These are phyloP conservation scores for Cytospora schulzeri DNA, from an alignment of 2,329 filamentous ascomycete genomes.

Conservation along the genomic window DNA sequence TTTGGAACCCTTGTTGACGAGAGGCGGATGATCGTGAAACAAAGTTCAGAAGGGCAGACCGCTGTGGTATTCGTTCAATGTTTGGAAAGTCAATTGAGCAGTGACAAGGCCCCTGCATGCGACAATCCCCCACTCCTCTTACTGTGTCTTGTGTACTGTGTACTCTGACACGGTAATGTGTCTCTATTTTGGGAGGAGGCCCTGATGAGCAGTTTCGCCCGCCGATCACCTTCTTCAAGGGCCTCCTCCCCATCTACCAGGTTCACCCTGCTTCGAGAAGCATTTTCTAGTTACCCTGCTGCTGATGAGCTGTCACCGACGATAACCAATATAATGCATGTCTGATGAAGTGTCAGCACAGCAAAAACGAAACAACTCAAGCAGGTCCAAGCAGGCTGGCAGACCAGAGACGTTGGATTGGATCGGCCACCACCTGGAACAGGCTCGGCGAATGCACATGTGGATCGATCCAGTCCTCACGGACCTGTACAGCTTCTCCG, in stretches of 20 bases:
- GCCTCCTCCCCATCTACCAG: not conserved
- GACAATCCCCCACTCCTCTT: not conserved
- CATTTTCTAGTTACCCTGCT: not conserved
- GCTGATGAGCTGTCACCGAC: not conserved
- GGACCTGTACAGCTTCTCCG: not conserved
- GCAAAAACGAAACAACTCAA: not conserved
- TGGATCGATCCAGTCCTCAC: not conserved
- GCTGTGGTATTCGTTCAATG: slow-evolving; percentile 5
- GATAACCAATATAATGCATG: not conserved
- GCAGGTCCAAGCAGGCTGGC: not conserved
- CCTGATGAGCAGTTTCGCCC: not conserved
- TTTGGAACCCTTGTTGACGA: not conserved
- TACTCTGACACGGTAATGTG: not conserved
- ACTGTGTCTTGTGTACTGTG: no score
- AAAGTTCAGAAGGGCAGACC: slow-evolving; percentile 8
- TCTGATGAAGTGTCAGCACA: not conserved
- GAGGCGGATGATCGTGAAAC: slow-evolving; percentile 7
- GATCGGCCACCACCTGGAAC: slow-evolving; percentile 8
- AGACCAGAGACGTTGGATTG: not conserved
- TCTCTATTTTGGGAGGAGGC: not conserved
- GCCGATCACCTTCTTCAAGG: not conserved
- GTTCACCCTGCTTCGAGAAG: not conserved
- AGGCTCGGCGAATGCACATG: slow-evolving; percentile 5
- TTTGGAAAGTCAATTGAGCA: slow-evolving; percentile 12
- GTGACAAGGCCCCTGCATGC: slow-evolving; percentile 1